Conservation (phyloP, 352 stramenopile genomes). For the Pythium insidiosum region DNA sequence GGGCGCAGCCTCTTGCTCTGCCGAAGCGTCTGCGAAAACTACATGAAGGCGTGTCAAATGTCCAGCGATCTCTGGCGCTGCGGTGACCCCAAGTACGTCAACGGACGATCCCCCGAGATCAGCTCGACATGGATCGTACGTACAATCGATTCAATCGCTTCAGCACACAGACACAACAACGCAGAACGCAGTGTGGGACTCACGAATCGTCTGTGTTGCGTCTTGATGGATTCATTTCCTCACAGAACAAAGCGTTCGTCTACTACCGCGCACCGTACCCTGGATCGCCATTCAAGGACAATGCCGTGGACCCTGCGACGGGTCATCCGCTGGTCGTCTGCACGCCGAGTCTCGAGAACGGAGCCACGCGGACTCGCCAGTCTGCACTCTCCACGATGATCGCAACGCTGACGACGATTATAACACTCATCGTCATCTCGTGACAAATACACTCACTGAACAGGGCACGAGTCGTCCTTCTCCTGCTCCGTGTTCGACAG, state of each 20-base stretch:
- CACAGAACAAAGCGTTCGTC: constrained; percentile 49
- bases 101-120: constrained; percentile 35
- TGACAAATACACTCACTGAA: constrained; percentile 57
- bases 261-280: constrained; percentile 78
- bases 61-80: constrained; percentile 84
- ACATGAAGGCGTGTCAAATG: constrained; percentile 82
- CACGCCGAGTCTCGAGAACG: constrained; percentile 76
- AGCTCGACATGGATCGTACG: constrained; percentile 53
- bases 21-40: constrained; percentile 88
- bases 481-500: constrained; percentile 32
- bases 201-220: background rate
- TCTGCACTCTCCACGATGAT: background rate
- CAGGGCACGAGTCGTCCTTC: constrained; percentile 52
- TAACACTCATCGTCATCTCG: too few species aligned
- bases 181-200: background rate
- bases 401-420: too few species aligned
- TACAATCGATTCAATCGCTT: too few species aligned
- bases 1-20: constrained; percentile 77
- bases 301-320: constrained; percentile 56
- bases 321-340: constrained; percentile 71
- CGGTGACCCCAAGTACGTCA: constrained; percentile 61
- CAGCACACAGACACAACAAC: too few species aligned
- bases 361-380: constrained; percentile 4
- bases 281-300: constrained; percentile 73
- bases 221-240: constrained; percentile 2